These are phyloP conservation scores for Cladosporium oxysporum DNA, from an alignment of 2,329 filamentous ascomycete species.

Conservation along the genomic window DNA sequence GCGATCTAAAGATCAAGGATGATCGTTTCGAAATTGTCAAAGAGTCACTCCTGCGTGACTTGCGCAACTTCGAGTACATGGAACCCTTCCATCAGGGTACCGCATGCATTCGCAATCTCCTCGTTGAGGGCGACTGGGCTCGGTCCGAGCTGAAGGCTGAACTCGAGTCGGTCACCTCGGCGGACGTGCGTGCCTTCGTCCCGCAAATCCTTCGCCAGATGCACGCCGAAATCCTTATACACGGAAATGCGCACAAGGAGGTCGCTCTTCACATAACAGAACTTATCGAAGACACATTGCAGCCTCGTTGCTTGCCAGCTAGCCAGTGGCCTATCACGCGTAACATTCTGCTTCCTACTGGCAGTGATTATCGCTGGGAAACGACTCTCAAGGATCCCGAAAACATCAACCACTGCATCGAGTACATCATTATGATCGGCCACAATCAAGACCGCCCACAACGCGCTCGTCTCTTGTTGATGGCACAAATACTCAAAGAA, in stretches of 20 bases:
- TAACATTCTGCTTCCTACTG: slow-evolving; percentile 73
- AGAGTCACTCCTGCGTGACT: slow-evolving; percentile 73
- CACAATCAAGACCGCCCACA: slow-evolving; percentile 61
- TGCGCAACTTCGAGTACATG: slow-evolving; percentile 84
- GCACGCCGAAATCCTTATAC: slow-evolving; percentile 83
- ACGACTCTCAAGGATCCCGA: slow-evolving; percentile 79
- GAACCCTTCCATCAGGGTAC: slow-evolving; percentile 88
- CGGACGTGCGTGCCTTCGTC: slow-evolving; percentile 75
- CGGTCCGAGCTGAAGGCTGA: slow-evolving; percentile 79
- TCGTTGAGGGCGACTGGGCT: slow-evolving; percentile 72
- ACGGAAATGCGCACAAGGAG: slow-evolving; percentile 93
- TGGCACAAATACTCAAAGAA: slow-evolving; percentile 90
- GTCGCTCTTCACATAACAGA: slow-evolving; percentile 85
- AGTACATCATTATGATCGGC: slow-evolving; percentile 49
- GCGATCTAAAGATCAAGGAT: slow-evolving; percentile 77
- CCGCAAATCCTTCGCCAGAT: slow-evolving; percentile 79
- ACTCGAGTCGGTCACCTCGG: slow-evolving; percentile 70
- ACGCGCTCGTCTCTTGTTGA: slow-evolving; percentile 75
- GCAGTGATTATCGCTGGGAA: slow-evolving; percentile 81
- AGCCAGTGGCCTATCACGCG: slow-evolving; percentile 79
- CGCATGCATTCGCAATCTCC: slow-evolving; percentile 79
- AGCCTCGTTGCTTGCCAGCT: slow-evolving; percentile 70
- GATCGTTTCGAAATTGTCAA: slow-evolving; percentile 91
- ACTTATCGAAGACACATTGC: slow-evolving; percentile 75
- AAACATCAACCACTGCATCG: slow-evolving; percentile 68